phyloP scores from a whole-genome alignment of 2,329 filamentous ascomycete species.

The Cercospora zeae-maydis region DNA sequence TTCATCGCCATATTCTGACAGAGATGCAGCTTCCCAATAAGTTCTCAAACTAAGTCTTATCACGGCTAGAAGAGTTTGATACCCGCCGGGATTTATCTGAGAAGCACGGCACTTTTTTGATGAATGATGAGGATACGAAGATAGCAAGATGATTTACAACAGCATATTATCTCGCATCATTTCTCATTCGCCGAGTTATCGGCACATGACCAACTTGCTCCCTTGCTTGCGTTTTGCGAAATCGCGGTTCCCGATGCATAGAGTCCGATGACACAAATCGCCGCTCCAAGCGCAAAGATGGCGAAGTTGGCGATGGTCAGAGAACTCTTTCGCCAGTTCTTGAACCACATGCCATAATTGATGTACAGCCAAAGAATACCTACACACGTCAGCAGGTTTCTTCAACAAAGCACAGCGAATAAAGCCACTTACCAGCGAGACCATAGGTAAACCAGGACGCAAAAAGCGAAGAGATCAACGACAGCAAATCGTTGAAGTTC shows the following conservation, averaged over 20 bases:
- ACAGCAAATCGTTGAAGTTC: constrained; percentile 64
- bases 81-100: background rate
- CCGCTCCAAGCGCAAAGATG: constrained; percentile 35
- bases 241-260: constrained; percentile 28
- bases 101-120: background rate
- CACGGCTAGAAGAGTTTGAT: background rate
- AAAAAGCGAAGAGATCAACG: constrained; percentile 59
- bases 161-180: background rate
- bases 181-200: constrained; percentile 14
- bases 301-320: constrained; percentile 44
- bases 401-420: background rate
- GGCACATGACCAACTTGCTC: constrained; percentile 22
- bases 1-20: background rate
- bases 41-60: background rate
- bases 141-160: background rate
- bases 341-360: constrained; percentile 44
- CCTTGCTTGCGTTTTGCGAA: constrained; percentile 13
- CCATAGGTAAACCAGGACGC: constrained; percentile 57
- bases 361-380: constrained; percentile 39
- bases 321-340: constrained; percentile 41
- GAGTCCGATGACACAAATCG: constrained; percentile 32
- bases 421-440: constrained; percentile 5
- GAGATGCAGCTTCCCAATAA: constrained; percentile 1
- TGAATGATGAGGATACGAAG: background rate
- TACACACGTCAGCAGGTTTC: constrained; percentile 13